Conservation (phyloP, 371 early-diverging fungal genomes). For the Umbelopsis sp. region DNA sequence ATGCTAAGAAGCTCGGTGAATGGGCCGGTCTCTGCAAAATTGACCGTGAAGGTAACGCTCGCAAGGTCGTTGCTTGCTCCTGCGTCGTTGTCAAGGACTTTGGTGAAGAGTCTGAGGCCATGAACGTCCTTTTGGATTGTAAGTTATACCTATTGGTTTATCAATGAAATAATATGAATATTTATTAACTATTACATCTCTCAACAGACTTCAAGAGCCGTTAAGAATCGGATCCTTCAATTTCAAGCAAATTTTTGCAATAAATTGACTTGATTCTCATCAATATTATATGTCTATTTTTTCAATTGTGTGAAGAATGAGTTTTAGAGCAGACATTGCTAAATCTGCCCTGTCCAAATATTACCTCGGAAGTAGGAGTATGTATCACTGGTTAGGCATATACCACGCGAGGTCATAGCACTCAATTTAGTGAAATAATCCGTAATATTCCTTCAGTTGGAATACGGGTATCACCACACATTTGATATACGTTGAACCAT, state of each 20-base stretch:
- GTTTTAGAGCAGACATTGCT: too few species aligned
- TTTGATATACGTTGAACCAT: too few species aligned
- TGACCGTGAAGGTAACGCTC: conserved; percentile 97
- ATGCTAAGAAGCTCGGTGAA: conserved; percentile 98
- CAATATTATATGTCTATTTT: background rate
- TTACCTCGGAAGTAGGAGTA: too few species aligned
- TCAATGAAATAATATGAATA: background rate
- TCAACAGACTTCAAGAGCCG: conserved; percentile 75
- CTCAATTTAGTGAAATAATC: too few species aligned
- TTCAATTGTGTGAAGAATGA: background rate
- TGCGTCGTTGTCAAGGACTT: conserved; percentile 96
- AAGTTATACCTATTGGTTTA: conserved; percentile 25
- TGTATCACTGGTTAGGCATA: too few species aligned
- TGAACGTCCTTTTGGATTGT: conserved; percentile 93
- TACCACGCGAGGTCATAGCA: too few species aligned
- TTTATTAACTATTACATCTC: background rate
- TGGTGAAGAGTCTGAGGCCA: conserved; percentile 98
- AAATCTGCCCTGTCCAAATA: too few species aligned
- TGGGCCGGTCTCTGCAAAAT: conserved; percentile 99
- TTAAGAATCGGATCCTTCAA: conserved; percentile 43
- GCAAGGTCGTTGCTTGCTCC: conserved; percentile 97
- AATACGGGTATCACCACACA: too few species aligned
- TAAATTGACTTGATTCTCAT: conserved; percentile 16
- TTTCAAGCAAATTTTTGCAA: conserved; percentile 10
- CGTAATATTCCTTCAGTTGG: too few species aligned